phyloP scores from a whole-genome alignment of 208 protist genomes.

The Herpetomonas tarakana region DNA sequence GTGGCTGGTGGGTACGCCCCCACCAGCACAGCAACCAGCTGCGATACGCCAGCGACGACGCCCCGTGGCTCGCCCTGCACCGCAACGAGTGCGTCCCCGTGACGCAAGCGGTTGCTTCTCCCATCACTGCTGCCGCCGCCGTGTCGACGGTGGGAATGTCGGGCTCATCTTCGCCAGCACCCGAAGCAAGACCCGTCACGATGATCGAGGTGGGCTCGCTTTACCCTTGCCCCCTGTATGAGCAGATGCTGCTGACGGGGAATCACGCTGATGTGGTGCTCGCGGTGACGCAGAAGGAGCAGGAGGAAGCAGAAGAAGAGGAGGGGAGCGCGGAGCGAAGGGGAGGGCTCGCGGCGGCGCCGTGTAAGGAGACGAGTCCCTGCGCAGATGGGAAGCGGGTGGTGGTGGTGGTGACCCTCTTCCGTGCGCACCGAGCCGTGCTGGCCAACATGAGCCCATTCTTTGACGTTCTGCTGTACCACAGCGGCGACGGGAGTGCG shows the following conservation, averaged over 20 bases:
- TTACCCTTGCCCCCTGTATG: background rate
- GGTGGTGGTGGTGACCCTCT: conserved; percentile 16
- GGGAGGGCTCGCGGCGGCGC: no score
- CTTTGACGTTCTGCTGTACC: conserved; percentile 11
- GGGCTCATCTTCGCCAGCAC: no score
- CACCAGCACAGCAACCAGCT: background rate
- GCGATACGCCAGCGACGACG: background rate
- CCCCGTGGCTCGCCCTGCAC: background rate
- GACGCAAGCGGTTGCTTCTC: no score
- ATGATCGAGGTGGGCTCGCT: background rate
- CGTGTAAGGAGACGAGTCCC: no score
- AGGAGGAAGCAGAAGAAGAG: background rate
- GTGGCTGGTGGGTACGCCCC: background rate
- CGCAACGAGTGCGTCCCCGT: background rate
- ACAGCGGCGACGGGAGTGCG: conserved; percentile 3
- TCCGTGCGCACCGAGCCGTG: conserved; percentile 10
- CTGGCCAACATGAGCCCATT: conserved; percentile 12
- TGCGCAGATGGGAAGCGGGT: background rate
- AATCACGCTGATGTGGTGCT: background rate
- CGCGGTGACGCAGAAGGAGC: background rate
- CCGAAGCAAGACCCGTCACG: no score
- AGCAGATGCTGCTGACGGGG: background rate
- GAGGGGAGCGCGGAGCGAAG: background rate
- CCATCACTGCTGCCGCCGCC: no score
- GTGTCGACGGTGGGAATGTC: no score